Evolutionary conservation across 2,329 filamentous ascomycete species (phyloP), one percentile per base, ranked within the genome.

Genomic region (Delphinella strobiligena): DNA sequence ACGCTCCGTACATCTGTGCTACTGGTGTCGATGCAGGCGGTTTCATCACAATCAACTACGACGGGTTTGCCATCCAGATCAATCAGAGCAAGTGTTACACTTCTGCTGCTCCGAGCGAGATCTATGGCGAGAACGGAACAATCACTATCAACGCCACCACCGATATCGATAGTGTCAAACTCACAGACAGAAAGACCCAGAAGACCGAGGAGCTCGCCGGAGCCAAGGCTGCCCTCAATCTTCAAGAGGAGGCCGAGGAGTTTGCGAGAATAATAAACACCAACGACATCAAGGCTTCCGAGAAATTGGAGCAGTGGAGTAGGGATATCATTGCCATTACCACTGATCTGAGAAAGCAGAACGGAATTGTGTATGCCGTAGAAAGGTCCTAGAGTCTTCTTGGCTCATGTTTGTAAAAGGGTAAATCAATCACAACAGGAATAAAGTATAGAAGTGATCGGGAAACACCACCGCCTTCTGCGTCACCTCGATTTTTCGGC

Each of bases 1-100:
- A 69, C 50, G 58, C 54, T 16, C 66, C 66, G 2, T 58, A 60
- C 33, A 62, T 62, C 36, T 56, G 66, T 38, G 41, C 41, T 2
- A 68, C 65, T 1, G 67, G 66, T 3, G 64, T 64, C 2, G 67
- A 69, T 37, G 66, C 61, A 7, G 66, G 61, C 11, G 67, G 67
- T 2, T 55, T 60, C 5, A 52, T 68, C 4, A 49, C 63, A 9
- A 51, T 70, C 19, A 51, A 58, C 5, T 70, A 70, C 45, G 59
- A 64, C 1, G 48, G 38, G 5, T 69, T 69, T 42, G 59, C 56
- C 12, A 64, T 69, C 8, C 52, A 54, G 46, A 63, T 61, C 48
- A 67, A 54, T 49, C 54, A 58, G 45, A 56, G 54, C 43, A 70
- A 70, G 46, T 59, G 61, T 36, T 69, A 62, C 46, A 59, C 55